These are phyloP conservation scores for Cyclostephanos tholiformis DNA, from an alignment of 108 stramenopile species.

Conservation along the genomic window DNA sequence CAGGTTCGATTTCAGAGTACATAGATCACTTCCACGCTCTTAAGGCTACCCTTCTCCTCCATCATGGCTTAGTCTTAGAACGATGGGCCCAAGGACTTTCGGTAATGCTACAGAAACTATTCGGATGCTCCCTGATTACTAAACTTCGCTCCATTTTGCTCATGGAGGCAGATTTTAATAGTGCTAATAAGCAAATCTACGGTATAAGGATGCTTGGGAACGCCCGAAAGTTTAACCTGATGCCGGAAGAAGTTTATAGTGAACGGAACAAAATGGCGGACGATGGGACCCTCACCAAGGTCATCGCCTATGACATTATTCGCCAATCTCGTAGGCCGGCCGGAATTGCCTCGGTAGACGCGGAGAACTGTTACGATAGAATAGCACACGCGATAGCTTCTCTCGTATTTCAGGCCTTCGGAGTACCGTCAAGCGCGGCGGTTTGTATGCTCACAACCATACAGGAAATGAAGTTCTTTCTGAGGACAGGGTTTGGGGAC, in stretches of 20 bases:
- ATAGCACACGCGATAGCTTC: slow-evolving; percentile 12
- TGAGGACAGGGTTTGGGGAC: neutral
- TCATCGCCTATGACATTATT: neutral
- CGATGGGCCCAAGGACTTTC: neutral
- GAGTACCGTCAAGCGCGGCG: neutral
- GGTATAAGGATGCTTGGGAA: slow-evolving; percentile 21
- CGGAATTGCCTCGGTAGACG: slow-evolving; percentile 11
- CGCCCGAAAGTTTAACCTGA: slow-evolving; percentile 1
- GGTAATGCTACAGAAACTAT: neutral
- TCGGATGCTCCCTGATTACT: neutral
- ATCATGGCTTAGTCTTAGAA: neutral
- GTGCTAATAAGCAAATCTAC: slow-evolving; percentile 17
- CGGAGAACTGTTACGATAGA: slow-evolving; percentile 6
- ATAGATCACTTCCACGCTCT: slow-evolving; percentile 15
- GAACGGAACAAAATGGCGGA: slow-evolving; percentile 11
- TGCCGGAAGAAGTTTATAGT: slow-evolving; percentile 32
- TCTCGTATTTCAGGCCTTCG: slow-evolving; percentile 4
- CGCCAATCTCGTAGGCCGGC: neutral
- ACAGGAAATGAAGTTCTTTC: neutral
- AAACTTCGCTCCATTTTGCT: slow-evolving; percentile 17
- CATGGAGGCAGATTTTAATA: slow-evolving; percentile 19
- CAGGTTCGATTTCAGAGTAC: neutral
- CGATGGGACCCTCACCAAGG: slow-evolving; percentile 15
- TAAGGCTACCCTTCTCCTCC: neutral
- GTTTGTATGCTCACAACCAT: neutral